Evolutionary conservation across 2,329 filamentous ascomycete species (phyloP).

Genomic region (Alternaria novae-zelandiae): DNA sequence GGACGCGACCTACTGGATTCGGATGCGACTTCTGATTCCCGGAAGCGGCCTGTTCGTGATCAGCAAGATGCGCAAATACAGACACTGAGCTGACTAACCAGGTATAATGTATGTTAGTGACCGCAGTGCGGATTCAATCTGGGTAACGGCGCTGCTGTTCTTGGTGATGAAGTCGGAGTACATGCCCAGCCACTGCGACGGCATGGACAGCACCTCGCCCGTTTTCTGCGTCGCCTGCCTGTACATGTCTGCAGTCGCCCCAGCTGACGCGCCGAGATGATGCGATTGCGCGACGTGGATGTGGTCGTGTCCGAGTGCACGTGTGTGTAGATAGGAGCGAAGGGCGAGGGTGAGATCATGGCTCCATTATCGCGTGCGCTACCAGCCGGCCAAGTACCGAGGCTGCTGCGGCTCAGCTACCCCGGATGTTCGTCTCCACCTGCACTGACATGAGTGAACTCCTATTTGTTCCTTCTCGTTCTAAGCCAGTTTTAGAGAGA

Average conservation of each 20-base stretch:
- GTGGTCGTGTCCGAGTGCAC: conserved; percentile 18
- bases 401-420: conserved; percentile 29
- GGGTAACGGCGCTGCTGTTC: conserved; percentile 90
- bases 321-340: conserved; percentile 34
- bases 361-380: conserved; percentile 11
- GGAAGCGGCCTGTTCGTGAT: conserved; percentile 70
- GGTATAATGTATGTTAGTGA: conserved; percentile 97
- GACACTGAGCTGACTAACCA: conserved; percentile 56
- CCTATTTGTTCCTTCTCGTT: neutral
- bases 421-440: conserved; percentile 15
- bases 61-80: conserved; percentile 14
- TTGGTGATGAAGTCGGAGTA: conserved; percentile 93
- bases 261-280: conserved; percentile 18
- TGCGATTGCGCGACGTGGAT: conserved; percentile 23
- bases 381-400: conserved; percentile 33
- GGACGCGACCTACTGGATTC: conserved; percentile 69
- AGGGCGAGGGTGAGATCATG: conserved; percentile 34
- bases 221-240: conserved; percentile 49
- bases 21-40: conserved; percentile 92
- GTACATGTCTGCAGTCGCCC: conserved; percentile 39
- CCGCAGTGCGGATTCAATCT: conserved; percentile 91
- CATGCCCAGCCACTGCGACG: conserved; percentile 70
- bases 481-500: neutral
- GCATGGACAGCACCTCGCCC: conserved; percentile 61
- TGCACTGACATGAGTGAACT: neutral